Evolutionary conservation across 345 rosid genomes (phyloP).

Genomic region (Citrus hindsii): DNA sequence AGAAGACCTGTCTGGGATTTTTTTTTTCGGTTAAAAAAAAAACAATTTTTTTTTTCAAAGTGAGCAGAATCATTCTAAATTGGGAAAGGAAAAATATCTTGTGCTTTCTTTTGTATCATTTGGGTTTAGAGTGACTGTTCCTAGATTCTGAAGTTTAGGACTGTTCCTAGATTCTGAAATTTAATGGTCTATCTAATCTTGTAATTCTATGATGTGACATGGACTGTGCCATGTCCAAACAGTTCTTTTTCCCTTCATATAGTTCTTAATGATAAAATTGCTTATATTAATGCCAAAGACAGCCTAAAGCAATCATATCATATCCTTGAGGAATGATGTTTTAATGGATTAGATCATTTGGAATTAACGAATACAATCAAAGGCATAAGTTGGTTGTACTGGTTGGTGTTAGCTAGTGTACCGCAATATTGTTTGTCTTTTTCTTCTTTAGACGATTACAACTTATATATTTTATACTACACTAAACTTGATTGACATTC

Average conservation of each 20-base stretch:
- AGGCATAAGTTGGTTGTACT: not conserved
- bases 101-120: not conserved
- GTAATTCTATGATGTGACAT: not conserved
- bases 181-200: not conserved
- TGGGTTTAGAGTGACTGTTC: not conserved
- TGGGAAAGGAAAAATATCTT: not conserved
- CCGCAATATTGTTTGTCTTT: constrained; percentile 2
- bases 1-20: too few relatives aligned
- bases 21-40: too few relatives aligned
- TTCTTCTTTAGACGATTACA: constrained; percentile 7
- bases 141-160: not conserved
- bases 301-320: not conserved
- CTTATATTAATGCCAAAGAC: constrained; percentile 7
- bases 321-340: not conserved
- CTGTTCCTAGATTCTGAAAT: not conserved
- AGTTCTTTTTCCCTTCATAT: not conserved
- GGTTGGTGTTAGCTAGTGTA: not conserved
- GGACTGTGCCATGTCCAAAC: constrained; percentile 1
- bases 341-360: constrained; percentile 8
- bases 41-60: not conserved
- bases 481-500: constrained; percentile 13
- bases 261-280: not conserved
- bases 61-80: not conserved
- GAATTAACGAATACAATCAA: not conserved
- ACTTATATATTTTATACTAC: constrained; percentile 4